Percentiles rank a stretch among this genome's conserved stretches.
Conservation (phyloP, 371 early-diverging fungal species). For the Mortierella sp. region DNA sequence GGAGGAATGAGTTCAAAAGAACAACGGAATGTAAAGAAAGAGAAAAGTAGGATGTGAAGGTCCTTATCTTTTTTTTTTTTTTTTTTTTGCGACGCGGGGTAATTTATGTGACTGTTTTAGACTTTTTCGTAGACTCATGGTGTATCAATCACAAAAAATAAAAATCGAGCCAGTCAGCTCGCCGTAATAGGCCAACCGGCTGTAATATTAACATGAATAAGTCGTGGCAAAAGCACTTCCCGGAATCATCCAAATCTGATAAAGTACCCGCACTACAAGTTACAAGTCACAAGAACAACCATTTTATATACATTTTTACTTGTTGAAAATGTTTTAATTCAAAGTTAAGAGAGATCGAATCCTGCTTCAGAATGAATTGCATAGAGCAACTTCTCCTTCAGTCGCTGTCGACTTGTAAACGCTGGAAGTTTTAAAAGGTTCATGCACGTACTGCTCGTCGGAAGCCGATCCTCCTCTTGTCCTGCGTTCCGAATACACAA, state of each 20-base stretch:
- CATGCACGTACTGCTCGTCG: conserved; percentile 94
- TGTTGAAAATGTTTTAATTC: neutral
- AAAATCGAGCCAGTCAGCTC: too few relatives aligned
- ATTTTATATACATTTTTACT: too few relatives aligned
- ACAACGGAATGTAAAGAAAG: neutral
- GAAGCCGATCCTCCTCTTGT: conserved; percentile 69
- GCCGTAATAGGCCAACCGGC: too few relatives aligned
- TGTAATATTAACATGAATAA: too few relatives aligned
- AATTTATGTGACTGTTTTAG: neutral
- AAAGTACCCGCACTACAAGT: too few relatives aligned
- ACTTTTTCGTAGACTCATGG: neutral
- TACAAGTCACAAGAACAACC: too few relatives aligned
- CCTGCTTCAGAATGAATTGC: conserved; percentile 93
- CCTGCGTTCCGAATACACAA: conserved; percentile 84
- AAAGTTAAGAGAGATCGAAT: conserved; percentile 83
- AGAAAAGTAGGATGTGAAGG: too few relatives aligned
- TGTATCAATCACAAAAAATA: neutral
- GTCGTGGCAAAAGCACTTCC: too few relatives aligned
- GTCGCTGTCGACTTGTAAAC: conserved; percentile 69
- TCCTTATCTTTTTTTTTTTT: conserved; percentile 8
- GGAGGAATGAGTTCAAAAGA: neutral
- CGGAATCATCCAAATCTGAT: too few relatives aligned
- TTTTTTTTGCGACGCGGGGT: conserved; percentile 8
- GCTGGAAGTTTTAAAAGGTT: conserved; percentile 93
- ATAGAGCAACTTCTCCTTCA: conserved; percentile 84